Percentiles rank a stretch among this genome's conserved stretches.
Evolutionary conservation across 2,329 filamentous ascomycete species (phyloP).

Genomic region (Dactylonectria macrodidyma): DNA sequence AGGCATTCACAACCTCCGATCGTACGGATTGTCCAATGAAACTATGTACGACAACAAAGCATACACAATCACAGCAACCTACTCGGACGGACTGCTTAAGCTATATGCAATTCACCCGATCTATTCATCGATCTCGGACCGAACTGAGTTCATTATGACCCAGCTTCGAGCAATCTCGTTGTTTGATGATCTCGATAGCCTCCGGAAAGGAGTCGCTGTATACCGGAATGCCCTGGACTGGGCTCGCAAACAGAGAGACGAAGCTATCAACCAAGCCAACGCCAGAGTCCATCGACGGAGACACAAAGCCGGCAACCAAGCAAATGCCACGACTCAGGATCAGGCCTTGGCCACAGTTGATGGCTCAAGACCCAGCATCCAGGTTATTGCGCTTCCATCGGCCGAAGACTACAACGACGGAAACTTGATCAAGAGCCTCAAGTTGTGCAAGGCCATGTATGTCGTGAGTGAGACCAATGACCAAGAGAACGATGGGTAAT

Average conservation of each 20-base stretch:
- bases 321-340: too few species aligned
- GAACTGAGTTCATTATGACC: not conserved
- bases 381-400: too few species aligned
- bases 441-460: too few species aligned
- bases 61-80: conserved; percentile 1
- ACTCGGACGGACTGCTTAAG: not conserved
- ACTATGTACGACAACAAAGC: conserved; percentile 3
- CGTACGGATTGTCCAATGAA: conserved; percentile 39
- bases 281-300: too few species aligned
- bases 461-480: too few species aligned
- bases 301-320: too few species aligned
- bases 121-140: not conserved
- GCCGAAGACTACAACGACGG: too few species aligned
- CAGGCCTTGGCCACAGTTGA: too few species aligned
- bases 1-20: conserved; percentile 53
- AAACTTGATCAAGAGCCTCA: too few species aligned
- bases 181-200: not conserved
- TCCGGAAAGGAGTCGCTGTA: not conserved
- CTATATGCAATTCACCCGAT: not conserved
- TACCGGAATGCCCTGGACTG: conserved; percentile 1
- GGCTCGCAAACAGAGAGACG: not conserved
- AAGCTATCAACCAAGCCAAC: not conserved
- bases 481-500: too few species aligned
- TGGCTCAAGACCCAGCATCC: too few species aligned
- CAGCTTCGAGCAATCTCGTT: not conserved